Conservation (phyloP, 164 flowering plant species). For the Santalum album region DNA sequence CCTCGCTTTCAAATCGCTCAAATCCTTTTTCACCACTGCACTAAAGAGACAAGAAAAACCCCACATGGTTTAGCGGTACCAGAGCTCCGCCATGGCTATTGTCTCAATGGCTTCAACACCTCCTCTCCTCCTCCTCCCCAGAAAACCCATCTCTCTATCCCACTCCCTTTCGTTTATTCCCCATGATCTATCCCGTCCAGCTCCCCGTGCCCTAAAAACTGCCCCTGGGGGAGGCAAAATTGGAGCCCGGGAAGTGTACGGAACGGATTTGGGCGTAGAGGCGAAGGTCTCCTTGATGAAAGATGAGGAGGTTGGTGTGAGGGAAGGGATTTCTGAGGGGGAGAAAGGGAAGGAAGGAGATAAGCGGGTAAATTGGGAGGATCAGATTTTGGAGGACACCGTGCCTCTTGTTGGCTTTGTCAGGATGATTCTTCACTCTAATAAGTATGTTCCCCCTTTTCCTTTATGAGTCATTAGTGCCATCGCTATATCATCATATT, state of each 20-base stretch:
- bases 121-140: background rate
- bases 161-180: too few species aligned
- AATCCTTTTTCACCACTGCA: too few species aligned
- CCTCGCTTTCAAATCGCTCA: too few species aligned
- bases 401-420: background rate
- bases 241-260: background rate
- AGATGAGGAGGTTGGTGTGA: background rate
- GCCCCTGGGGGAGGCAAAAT: background rate
- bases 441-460: background rate
- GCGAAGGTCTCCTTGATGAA: background rate
- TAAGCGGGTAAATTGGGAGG: background rate
- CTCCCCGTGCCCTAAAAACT: background rate
- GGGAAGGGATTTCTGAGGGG: background rate
- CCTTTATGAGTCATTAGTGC: too few species aligned
- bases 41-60: too few species aligned
- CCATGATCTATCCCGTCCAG: background rate
- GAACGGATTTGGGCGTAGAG: background rate
- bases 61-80: too few species aligned
- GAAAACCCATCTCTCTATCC: background rate
- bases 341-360: background rate
- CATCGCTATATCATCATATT: too few species aligned
- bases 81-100: background rate
- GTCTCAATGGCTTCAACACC: background rate
- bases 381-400: background rate
- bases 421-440: background rate